Evolutionary conservation across 1,284 basidiomycete genomes (phyloP).

Genomic region (Cutaneotrichosporon curvatum): DNA sequence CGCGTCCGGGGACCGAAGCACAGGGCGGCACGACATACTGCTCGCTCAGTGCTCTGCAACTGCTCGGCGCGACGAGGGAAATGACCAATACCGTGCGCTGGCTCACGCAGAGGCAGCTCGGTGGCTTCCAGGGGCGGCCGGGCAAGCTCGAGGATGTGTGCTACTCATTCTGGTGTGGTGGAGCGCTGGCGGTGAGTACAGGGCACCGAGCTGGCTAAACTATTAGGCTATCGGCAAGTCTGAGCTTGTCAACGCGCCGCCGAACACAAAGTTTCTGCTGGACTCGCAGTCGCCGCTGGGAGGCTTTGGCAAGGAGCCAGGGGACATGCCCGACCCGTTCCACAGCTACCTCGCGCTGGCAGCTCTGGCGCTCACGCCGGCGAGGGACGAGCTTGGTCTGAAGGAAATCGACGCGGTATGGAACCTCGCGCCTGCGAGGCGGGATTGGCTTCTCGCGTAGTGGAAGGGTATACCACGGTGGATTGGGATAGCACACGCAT

Average conservation of each 20-base stretch:
- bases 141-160: conserved; percentile 82
- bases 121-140: conserved; percentile 79
- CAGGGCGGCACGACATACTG: conserved; percentile 94
- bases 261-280: conserved; percentile 60
- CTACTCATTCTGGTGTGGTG: conserved; percentile 92
- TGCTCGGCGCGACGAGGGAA: conserved; percentile 39
- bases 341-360: conserved; percentile 86
- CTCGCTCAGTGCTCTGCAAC: conserved; percentile 65
- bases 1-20: conserved; percentile 69
- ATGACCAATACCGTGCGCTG: conserved; percentile 54
- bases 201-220: neutral
- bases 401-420: conserved; percentile 58
- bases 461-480: too few relatives aligned
- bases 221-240: conserved; percentile 58
- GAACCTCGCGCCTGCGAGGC: conserved; percentile 61
- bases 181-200: conserved; percentile 58
- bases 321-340: conserved; percentile 77
- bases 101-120: conserved; percentile 67
- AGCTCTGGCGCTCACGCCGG: conserved; percentile 60
- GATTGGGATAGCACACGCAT: too few relatives aligned
- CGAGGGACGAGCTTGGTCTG: conserved; percentile 53
- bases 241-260: conserved; percentile 52
- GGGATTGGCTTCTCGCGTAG: conserved; percentile 52
- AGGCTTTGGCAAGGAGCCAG: conserved; percentile 73
- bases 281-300: conserved; percentile 75